These are phyloP conservation scores for Hemisphaericaspora subhashii DNA, from an alignment of 1,139 yeast genomes.

Conservation along the genomic window DNA sequence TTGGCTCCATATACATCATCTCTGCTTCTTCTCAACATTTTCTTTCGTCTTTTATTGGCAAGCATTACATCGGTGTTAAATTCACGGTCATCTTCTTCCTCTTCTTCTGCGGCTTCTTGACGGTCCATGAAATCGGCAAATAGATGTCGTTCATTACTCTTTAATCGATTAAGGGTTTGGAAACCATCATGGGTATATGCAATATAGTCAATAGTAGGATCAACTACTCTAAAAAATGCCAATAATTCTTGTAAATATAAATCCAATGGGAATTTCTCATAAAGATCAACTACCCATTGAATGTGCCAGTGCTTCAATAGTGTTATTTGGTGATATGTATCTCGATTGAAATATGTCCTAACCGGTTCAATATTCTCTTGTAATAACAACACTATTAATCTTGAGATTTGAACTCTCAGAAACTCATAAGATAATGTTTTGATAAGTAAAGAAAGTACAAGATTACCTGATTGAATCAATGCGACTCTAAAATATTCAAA, in stretches of 20 bases:
- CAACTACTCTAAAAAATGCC: constrained; percentile 23
- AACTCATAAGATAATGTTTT: constrained; percentile 31
- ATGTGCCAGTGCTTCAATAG: constrained; percentile 35
- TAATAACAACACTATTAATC: constrained; percentile 24
- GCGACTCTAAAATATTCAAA: constrained; percentile 23
- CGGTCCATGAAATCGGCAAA: not conserved
- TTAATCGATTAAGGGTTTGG: constrained; percentile 8
- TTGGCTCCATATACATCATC: not conserved
- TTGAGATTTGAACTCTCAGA: constrained; percentile 28
- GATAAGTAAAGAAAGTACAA: constrained; percentile 27
- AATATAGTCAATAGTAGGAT: constrained; percentile 25
- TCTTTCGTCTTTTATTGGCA: not conserved
- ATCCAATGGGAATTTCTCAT: constrained; percentile 36
- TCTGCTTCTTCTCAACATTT: not conserved
- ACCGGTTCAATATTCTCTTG: constrained; percentile 6
- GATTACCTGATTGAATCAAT: constrained; percentile 14
- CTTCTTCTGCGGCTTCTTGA: too few species aligned
- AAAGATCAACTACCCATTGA: constrained; percentile 32
- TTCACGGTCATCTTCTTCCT: not conserved
- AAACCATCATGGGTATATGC: constrained; percentile 9
- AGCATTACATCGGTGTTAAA: not conserved
- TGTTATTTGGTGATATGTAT: constrained; percentile 9
- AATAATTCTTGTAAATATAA: constrained; percentile 27
- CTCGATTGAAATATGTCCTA: constrained; percentile 8
- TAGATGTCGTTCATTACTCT: not conserved